Evolutionary conservation across 2,329 filamentous ascomycete genomes (phyloP).

Genomic region (Calonectria hongkongensis): DNA sequence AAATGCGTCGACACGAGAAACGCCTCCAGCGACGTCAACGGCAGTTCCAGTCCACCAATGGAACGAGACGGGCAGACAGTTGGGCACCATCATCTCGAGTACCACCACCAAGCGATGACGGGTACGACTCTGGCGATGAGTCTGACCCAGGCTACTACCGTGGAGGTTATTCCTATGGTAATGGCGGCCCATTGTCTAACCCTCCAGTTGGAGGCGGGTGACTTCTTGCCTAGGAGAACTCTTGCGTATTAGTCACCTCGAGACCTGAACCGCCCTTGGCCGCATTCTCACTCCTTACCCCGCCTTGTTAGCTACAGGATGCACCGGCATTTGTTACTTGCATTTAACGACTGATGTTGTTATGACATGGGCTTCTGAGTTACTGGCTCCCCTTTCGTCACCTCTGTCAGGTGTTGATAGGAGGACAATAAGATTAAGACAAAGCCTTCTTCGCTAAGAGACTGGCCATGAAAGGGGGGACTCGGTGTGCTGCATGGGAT

Average conservation of each 20-base stretch:
- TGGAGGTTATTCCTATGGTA: constrained; percentile 68
- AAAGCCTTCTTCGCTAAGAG: constrained; percentile 35
- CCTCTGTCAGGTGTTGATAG: constrained; percentile 18
- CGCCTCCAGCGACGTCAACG: constrained; percentile 64
- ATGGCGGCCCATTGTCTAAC: constrained; percentile 62
- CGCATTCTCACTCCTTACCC: background rate
- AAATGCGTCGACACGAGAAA: constrained; percentile 68
- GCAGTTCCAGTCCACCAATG: constrained; percentile 54
- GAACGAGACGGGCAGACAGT: constrained; percentile 65
- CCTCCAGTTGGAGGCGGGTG: constrained; percentile 49
- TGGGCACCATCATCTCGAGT: constrained; percentile 64
- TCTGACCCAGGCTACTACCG: constrained; percentile 63
- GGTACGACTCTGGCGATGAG: constrained; percentile 64
- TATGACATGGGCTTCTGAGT: constrained; percentile 45
- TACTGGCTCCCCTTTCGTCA: constrained; percentile 37
- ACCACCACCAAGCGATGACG: constrained; percentile 56
- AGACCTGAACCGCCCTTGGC: background rate
- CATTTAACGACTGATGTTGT: constrained; percentile 54
- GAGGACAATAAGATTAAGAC: constrained; percentile 31
- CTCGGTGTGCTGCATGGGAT: constrained; percentile 55
- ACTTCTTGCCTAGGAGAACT: constrained; percentile 27
- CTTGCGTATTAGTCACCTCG: background rate
- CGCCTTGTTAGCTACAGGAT: constrained; percentile 26
- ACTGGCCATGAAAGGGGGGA: constrained; percentile 40
- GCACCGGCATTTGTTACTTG: constrained; percentile 33